Evolutionary conservation across 352 stramenopile species (phyloP).

Genomic region (Phytophthora syringae): DNA sequence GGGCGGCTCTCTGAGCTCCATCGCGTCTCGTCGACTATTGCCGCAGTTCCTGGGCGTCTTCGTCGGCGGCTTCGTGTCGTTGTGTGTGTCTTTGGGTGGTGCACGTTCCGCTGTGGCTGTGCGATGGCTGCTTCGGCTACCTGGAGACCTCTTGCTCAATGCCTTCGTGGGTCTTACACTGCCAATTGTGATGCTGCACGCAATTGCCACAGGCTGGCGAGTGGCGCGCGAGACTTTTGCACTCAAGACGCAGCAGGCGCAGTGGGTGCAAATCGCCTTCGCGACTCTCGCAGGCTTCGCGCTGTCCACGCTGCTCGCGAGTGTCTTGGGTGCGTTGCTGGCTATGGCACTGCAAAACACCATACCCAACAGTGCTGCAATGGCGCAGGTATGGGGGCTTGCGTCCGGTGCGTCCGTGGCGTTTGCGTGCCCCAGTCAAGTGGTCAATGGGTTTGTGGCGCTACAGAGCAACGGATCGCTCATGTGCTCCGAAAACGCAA

Average conservation of each 20-base stretch:
- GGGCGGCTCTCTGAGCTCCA: conserved; percentile 15
- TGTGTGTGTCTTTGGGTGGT: conserved; percentile 49
- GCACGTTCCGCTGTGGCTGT: conserved; percentile 30
- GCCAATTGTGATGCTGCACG: conserved; percentile 20
- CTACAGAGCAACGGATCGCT: conserved; percentile 48
- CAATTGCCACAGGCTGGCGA: conserved; percentile 10
- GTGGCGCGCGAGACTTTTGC: conserved; percentile 4
- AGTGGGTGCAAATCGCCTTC: conserved; percentile 21
- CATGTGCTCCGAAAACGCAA: conserved; percentile 44
- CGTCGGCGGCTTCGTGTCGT: conserved; percentile 27
- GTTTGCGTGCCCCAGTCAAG: conserved; percentile 30
- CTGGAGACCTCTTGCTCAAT: conserved; percentile 22
- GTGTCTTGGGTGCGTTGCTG: conserved; percentile 54
- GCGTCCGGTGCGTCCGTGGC: conserved; percentile 20
- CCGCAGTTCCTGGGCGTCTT: conserved; percentile 33
- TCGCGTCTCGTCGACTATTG: conserved; percentile 17
- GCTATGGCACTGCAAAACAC: conserved; percentile 44
- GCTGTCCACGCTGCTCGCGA: conserved; percentile 48
- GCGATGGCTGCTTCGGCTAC: conserved; percentile 45
- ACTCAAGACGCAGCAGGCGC: conserved; percentile 8
- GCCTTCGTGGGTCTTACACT: conserved; percentile 24
- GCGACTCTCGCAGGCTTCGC: conserved; percentile 40
- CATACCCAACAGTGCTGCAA: conserved; percentile 30
- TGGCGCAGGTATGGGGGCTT: conserved; percentile 29
- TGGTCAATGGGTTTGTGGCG: conserved; percentile 34